phyloP scores from a whole-genome alignment of 805 yeast genomes.

The Cyberlindnera xishuangbannaensis region DNA sequence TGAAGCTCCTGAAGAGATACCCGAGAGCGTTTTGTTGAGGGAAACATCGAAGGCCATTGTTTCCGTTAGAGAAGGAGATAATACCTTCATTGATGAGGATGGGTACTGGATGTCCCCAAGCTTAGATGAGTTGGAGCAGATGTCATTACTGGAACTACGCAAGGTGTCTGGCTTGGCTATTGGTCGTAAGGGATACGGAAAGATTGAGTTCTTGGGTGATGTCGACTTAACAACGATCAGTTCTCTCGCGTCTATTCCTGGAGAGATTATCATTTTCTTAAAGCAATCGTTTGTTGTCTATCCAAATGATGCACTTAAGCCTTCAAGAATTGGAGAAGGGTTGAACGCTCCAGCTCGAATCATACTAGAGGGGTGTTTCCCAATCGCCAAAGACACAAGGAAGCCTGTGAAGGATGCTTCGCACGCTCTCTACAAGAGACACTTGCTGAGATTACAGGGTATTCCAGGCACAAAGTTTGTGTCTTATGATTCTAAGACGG shows the following conservation, averaged over 20 bases:
- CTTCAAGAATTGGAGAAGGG: constrained; percentile 69
- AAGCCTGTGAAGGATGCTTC: constrained; percentile 72
- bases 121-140: constrained; percentile 49
- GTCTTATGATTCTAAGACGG: constrained; percentile 71
- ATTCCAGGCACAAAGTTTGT: constrained; percentile 58
- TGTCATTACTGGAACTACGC: constrained; percentile 59
- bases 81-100: constrained; percentile 38
- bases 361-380: constrained; percentile 75
- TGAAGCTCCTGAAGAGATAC: constrained; percentile 1
- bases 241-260: constrained; percentile 56
- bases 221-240: constrained; percentile 75
- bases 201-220: constrained; percentile 68
- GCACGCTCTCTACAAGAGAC: constrained; percentile 64
- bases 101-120: constrained; percentile 91
- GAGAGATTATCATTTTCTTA: constrained; percentile 56
- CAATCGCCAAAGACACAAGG: constrained; percentile 65
- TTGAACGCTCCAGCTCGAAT: constrained; percentile 71
- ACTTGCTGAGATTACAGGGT: constrained; percentile 58
- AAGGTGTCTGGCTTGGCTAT: constrained; percentile 59
- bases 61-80: constrained; percentile 8
- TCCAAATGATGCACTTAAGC: constrained; percentile 58
- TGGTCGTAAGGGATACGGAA: constrained; percentile 72
- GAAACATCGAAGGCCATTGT: constrained; percentile 2
- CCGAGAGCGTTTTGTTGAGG: no score
- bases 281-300: constrained; percentile 61